Conservation (phyloP, 345 rosid species). For the Iberis pinnata region DNA sequence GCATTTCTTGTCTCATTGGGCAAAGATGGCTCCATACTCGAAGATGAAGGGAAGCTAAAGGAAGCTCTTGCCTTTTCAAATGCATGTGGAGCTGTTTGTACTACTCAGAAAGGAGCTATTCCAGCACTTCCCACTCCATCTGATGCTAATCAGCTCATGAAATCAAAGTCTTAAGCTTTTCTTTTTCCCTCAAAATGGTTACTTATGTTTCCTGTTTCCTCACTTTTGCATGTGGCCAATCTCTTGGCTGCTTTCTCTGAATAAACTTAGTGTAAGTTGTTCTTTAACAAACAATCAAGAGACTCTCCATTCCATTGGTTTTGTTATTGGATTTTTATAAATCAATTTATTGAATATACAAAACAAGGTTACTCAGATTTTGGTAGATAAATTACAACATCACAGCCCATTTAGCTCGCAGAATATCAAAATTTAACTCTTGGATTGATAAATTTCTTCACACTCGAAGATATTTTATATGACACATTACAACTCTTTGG, state of each 20-base stretch:
- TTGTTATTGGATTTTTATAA: too few species aligned
- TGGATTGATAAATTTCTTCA: too few species aligned
- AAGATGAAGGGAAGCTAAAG: slow-evolving; percentile 44
- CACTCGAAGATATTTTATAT: too few species aligned
- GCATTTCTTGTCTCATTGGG: slow-evolving; percentile 37
- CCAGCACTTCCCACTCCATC: slow-evolving; percentile 48
- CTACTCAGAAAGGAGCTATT: slow-evolving; percentile 61
- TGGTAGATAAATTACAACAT: too few species aligned
- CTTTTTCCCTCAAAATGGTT: background rate
- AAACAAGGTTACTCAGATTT: too few species aligned
- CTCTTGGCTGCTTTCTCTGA: background rate
- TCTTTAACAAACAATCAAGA: too few species aligned
- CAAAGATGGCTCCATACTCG: slow-evolving; percentile 29
- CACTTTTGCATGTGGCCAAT: background rate
- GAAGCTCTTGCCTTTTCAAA: slow-evolving; percentile 46
- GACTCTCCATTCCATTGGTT: too few species aligned
- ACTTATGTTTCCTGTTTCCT: background rate
- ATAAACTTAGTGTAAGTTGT: too few species aligned
- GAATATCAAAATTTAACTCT: too few species aligned
- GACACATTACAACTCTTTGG: too few species aligned
- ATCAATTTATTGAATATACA: too few species aligned
- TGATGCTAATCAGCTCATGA: slow-evolving; percentile 43
- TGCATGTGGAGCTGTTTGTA: slow-evolving; percentile 64
- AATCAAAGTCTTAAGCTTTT: slow-evolving; percentile 16
- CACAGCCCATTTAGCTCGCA: too few species aligned